Conservation (phyloP, 495 filamentous ascomycete genomes). For the Usnea hakonensis region DNA sequence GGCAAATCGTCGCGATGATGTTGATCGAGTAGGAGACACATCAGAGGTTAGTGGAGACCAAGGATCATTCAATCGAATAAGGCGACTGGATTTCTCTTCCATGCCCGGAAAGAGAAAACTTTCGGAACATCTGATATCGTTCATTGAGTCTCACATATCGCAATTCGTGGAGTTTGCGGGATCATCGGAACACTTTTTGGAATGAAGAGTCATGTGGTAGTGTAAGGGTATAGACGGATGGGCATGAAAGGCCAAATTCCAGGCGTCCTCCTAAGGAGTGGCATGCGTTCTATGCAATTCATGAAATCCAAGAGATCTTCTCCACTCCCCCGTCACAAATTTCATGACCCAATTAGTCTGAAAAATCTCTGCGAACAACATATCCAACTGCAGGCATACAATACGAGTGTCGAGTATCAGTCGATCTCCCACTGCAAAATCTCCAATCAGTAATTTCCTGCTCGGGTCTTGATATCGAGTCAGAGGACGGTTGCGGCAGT, state of each 20-base stretch:
- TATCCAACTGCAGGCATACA: not conserved
- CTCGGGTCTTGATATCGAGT: not conserved
- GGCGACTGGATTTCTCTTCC: not conserved
- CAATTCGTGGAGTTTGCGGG: not conserved
- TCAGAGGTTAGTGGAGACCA: not conserved
- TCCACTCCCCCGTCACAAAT: not conserved
- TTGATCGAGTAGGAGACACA: not conserved
- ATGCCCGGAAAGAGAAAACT: not conserved
- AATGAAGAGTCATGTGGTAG: not conserved
- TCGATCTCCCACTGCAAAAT: constrained; percentile 18
- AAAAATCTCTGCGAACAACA: not conserved
- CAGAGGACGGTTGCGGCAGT: not conserved
- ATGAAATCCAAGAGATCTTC: not conserved
- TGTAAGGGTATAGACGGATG: not conserved
- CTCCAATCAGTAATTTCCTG: not conserved
- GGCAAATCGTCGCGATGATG: not conserved
- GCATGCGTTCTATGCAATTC: not conserved
- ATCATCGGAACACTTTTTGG: not conserved
- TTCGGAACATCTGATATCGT: not conserved
- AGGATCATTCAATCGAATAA: not conserved
- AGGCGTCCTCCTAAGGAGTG: not conserved
- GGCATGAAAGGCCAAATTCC: not conserved
- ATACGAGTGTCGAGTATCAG: not conserved
- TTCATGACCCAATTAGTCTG: not conserved
- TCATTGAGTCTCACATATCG: not conserved